Evolutionary conservation across 106 monocot genomes (phyloP).

Genomic region (Narthecium ossifragum): DNA sequence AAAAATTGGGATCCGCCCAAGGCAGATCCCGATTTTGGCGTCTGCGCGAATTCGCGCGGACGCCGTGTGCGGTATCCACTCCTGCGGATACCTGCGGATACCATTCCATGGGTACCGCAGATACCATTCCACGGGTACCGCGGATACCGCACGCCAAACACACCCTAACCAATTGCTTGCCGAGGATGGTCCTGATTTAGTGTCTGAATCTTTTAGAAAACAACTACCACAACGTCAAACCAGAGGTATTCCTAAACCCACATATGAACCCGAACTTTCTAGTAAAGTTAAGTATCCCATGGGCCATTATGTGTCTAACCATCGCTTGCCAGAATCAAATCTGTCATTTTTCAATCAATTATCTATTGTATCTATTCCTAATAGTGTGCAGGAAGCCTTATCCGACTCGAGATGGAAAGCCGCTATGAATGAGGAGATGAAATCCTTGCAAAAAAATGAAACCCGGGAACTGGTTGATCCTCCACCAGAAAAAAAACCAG

Average conservation of each 20-base stretch:
- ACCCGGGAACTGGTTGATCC: slow-evolving; percentile 6
- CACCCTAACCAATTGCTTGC: slow-evolving; percentile 1
- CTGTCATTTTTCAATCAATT: slow-evolving; percentile 7
- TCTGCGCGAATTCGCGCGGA: too few species aligned
- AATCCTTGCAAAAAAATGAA: not conserved
- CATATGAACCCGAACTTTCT: slow-evolving; percentile 8
- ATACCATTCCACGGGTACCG: too few species aligned
- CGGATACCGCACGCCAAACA: too few species aligned
- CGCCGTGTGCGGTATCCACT: too few species aligned
- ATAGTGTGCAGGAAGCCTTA: slow-evolving; percentile 6
- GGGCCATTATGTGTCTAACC: slow-evolving; percentile 6
- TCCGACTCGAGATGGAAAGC: slow-evolving; percentile 4
- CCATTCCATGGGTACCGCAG: too few species aligned
- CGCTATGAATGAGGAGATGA: too few species aligned
- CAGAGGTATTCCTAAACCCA: slow-evolving; percentile 9
- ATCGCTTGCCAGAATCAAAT: slow-evolving; percentile 4
- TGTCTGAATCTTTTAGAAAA: not conserved
- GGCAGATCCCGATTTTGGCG: too few species aligned
- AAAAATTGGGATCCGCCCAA: too few species aligned
- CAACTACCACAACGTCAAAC: not conserved
- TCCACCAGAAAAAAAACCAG: slow-evolving; percentile 1
- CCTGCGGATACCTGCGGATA: too few species aligned
- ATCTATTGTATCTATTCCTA: slow-evolving; percentile 13
- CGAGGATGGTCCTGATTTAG: not conserved
- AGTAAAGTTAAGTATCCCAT: slow-evolving; percentile 9